phyloP scores from a whole-genome alignment of 352 stramenopile species.

The Phytophthora brassicae region DNA sequence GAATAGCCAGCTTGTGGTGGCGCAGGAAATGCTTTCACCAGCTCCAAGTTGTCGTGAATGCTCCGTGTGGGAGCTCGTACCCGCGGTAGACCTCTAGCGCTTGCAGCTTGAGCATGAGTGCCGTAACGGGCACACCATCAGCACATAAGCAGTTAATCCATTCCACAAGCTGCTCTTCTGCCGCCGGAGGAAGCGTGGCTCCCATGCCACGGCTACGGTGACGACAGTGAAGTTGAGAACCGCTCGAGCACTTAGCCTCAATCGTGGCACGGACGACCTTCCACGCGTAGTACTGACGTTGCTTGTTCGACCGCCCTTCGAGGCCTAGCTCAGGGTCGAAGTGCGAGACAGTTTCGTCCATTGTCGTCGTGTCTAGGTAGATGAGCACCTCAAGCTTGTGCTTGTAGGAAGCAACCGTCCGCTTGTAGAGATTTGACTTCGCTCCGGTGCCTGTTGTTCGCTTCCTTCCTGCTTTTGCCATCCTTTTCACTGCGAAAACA shows the following conservation, averaged over 20 bases:
- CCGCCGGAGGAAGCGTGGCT: not conserved
- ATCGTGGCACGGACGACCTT: no score
- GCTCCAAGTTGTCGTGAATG: constrained; percentile 1
- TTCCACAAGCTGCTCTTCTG: not conserved
- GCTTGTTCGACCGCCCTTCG: no score
- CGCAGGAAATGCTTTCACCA: constrained; percentile 6
- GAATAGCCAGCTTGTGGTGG: no score
- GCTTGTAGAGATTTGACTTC: not conserved
- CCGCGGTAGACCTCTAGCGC: not conserved
- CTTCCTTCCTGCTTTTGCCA: not conserved
- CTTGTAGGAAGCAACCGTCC: constrained; percentile 4
- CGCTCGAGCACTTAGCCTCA: not conserved
- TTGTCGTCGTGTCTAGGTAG: not conserved
- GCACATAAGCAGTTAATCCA: constrained; percentile 3
- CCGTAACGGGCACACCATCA: not conserved
- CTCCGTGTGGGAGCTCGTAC: not conserved
- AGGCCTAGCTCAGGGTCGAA: no score
- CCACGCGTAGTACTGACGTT: no score
- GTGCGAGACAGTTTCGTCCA: no score
- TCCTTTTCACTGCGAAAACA: not conserved
- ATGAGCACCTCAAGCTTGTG: constrained; percentile 2
- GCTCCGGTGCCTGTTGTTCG: not conserved
- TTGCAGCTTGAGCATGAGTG: not conserved
- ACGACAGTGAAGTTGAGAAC: not conserved
- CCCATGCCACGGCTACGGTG: not conserved